Conservation (phyloP, 139 green algal species). For the Picochlorum sp. region DNA sequence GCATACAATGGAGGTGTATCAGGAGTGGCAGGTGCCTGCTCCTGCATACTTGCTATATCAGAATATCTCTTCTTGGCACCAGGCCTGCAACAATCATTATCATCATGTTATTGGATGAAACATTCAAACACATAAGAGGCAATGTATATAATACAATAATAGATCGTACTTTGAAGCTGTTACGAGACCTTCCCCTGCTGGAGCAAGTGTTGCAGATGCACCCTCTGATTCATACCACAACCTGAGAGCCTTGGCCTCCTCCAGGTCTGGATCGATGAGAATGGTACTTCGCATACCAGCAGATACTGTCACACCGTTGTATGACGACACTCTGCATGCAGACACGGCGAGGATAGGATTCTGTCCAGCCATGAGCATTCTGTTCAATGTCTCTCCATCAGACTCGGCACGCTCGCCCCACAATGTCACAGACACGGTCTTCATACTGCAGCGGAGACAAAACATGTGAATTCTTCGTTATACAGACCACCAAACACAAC, state of each 20-base stretch:
- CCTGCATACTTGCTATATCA: neutral
- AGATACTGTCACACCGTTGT: constrained; percentile 62
- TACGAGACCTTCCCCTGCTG: constrained; percentile 50
- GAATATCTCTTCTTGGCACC: neutral
- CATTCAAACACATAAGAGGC: constrained; percentile 1
- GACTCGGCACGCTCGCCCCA: constrained; percentile 49
- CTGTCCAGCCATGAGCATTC: constrained; percentile 8
- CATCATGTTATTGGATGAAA: constrained; percentile 5
- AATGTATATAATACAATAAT: too few species aligned
- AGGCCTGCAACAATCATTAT: constrained; percentile 15
- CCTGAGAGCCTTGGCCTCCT: constrained; percentile 35
- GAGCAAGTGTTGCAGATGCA: constrained; percentile 17
- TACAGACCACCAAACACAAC: too few species aligned
- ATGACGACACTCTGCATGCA: constrained; percentile 50
- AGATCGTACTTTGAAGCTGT: constrained; percentile 5
- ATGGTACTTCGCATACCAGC: constrained; percentile 32
- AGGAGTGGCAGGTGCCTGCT: neutral
- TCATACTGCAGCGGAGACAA: constrained; percentile 26
- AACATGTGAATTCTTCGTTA: too few species aligned
- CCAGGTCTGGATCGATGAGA: constrained; percentile 45
- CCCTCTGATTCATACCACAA: constrained; percentile 53
- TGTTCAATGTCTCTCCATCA: constrained; percentile 37
- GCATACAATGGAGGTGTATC: constrained; percentile 19
- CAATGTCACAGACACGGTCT: constrained; percentile 65
- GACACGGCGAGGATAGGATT: constrained; percentile 34